Evolutionary conservation across 305 asterid genomes (phyloP).

Genomic region (Fraxinus albicans): DNA sequence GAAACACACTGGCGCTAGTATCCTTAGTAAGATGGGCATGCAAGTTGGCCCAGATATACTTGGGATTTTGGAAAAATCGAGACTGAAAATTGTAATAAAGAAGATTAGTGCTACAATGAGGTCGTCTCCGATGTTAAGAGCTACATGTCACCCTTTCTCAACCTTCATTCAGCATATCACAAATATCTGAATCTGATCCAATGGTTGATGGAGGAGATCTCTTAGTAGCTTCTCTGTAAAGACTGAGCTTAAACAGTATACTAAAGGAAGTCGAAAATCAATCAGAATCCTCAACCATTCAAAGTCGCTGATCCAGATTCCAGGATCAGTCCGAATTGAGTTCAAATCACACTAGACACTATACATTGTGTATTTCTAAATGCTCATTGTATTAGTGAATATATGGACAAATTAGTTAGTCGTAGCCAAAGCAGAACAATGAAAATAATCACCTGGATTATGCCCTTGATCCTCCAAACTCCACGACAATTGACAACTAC

Average conservation of each 20-base stretch:
- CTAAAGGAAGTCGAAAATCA: conserved; percentile 6
- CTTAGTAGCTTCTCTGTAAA: background rate
- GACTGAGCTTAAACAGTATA: background rate
- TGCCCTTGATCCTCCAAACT: conserved; percentile 98
- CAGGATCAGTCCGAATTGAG: background rate
- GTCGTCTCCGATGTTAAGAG: background rate
- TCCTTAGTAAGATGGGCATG: background rate
- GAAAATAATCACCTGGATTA: conserved; percentile 69
- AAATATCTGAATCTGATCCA: background rate
- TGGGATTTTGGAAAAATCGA: background rate
- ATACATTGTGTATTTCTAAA: background rate
- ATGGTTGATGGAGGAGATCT: conserved; percentile 9
- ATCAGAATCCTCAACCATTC: background rate
- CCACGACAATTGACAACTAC: conserved; percentile 77
- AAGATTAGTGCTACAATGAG: background rate
- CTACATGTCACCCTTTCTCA: background rate
- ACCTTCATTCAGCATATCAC: background rate
- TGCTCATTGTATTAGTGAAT: background rate
- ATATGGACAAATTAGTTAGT: background rate
- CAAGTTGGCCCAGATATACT: background rate
- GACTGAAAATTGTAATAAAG: background rate
- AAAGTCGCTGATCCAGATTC: conserved; percentile 18
- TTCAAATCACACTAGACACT: background rate
- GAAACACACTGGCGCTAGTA: background rate
- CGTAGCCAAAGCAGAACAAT: conserved; percentile 3